These are phyloP conservation scores for Leccinum truebloodii DNA, from an alignment of 768 basidiomycete genomes.

Conservation along the genomic window DNA sequence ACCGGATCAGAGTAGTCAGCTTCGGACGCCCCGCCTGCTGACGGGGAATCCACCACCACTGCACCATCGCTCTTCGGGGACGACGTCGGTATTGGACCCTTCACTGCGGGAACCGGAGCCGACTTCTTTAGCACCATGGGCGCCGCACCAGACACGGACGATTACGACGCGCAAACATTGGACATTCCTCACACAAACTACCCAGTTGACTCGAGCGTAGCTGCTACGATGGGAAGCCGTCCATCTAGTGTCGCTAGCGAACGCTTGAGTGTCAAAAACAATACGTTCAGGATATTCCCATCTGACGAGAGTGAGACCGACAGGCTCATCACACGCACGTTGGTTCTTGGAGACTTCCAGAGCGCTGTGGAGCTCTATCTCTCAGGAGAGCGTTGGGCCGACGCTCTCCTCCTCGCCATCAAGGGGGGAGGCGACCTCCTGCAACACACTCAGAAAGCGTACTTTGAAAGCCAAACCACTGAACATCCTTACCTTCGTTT, in stretches of 20 bases:
- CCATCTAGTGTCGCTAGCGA: slow-evolving; percentile 72
- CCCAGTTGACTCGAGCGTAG: slow-evolving; percentile 84
- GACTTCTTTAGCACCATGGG: slow-evolving; percentile 91
- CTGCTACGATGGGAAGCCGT: slow-evolving; percentile 94
- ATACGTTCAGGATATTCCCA: slow-evolving; percentile 90
- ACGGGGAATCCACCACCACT: slow-evolving; percentile 81
- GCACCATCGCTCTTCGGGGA: slow-evolving; percentile 89
- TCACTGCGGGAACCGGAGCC: slow-evolving; percentile 52
- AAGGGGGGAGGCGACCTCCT: slow-evolving; percentile 88
- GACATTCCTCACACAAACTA: slow-evolving; percentile 80
- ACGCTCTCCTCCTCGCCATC: slow-evolving; percentile 91
- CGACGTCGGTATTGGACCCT: slow-evolving; percentile 59
- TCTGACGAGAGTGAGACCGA: slow-evolving; percentile 85
- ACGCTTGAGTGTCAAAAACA: slow-evolving; percentile 55
- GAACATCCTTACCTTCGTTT: slow-evolving; percentile 86
- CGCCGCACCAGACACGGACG: slow-evolving; percentile 45
- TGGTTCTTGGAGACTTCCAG: slow-evolving; percentile 95
- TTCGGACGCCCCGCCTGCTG: slow-evolving; percentile 65
- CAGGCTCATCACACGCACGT: slow-evolving; percentile 84
- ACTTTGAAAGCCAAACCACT: slow-evolving; percentile 82
- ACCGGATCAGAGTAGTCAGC: slow-evolving; percentile 68
- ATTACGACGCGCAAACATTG: slow-evolving; percentile 38
- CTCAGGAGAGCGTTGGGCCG: slow-evolving; percentile 86
- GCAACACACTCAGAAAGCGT: slow-evolving; percentile 85
- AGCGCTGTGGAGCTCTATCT: slow-evolving; percentile 91